Evolutionary conservation across 1,284 basidiomycete species (phyloP).

Genomic region (Cutaneotrichosporon curvatum): DNA sequence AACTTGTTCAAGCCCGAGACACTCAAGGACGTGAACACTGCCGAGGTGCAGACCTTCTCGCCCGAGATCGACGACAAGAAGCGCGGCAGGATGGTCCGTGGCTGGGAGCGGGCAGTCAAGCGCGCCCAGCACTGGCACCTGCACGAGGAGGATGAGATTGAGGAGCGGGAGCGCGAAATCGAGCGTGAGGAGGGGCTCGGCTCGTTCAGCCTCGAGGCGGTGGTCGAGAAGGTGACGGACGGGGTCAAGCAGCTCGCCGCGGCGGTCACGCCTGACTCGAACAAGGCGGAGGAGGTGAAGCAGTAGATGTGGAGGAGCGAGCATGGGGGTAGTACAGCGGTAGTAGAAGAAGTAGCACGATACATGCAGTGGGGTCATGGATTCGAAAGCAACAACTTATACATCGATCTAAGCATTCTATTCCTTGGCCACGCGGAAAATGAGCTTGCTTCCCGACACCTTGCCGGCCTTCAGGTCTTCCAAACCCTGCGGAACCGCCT

Average conservation of each 20-base stretch:
- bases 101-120: slow-evolving; percentile 80
- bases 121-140: slow-evolving; percentile 64
- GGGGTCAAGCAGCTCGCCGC: no score
- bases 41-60: slow-evolving; percentile 65
- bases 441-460: slow-evolving; percentile 3
- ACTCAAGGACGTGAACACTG: slow-evolving; percentile 79
- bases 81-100: slow-evolving; percentile 59
- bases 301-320: no score
- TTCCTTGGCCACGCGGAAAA: no score
- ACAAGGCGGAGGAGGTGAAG: no score
- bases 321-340: no score
- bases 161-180: slow-evolving; percentile 17
- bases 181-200: slow-evolving; percentile 6
- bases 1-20: slow-evolving; percentile 78
- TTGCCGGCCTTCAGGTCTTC: slow-evolving; percentile 21
- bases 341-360: no score
- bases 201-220: no score
- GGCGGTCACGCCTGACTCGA: no score
- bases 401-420: no score
- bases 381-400: no score
- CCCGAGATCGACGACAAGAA: slow-evolving; percentile 55
- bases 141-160: slow-evolving; percentile 11
- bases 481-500: slow-evolving; percentile 23
- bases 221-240: no score
- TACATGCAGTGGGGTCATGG: no score